phyloP scores from a whole-genome alignment of 1,284 basidiomycete genomes.

The Pseudozyma pruni region DNA sequence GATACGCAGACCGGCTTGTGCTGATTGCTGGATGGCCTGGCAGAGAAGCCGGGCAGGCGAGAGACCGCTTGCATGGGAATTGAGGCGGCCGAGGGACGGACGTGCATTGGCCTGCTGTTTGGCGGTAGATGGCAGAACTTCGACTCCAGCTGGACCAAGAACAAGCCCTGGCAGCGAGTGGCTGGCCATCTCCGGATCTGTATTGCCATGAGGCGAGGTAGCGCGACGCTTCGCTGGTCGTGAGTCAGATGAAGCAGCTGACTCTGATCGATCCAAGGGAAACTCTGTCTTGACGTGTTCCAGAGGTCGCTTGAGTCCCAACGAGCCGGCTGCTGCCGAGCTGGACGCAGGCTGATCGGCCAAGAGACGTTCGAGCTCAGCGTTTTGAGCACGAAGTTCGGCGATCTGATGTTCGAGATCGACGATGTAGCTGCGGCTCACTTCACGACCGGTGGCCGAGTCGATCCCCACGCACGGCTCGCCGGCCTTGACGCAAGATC shows the following conservation, averaged over 20 bases:
- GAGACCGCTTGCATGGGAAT: constrained; percentile 45
- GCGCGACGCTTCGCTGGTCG: constrained; percentile 26
- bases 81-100: constrained; percentile 27
- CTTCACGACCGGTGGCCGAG: constrained; percentile 47
- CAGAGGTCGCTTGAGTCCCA: constrained; percentile 28
- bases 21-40: constrained; percentile 50
- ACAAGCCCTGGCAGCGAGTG: constrained; percentile 25
- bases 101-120: neutral
- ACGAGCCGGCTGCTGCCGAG: constrained; percentile 4
- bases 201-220: constrained; percentile 12
- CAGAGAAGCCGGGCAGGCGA: constrained; percentile 47
- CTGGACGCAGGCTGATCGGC: constrained; percentile 9
- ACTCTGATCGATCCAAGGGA: constrained; percentile 22
- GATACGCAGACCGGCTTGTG: constrained; percentile 37
- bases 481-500: constrained; percentile 49
- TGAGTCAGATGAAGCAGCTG: constrained; percentile 11
- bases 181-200: neutral
- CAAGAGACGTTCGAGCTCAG: constrained; percentile 32
- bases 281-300: constrained; percentile 36
- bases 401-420: constrained; percentile 45
- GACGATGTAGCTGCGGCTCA: constrained; percentile 48
- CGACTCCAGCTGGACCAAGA: constrained; percentile 35
- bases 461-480: constrained; percentile 49
- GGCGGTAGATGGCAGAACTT: constrained; percentile 10
- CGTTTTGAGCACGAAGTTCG: constrained; percentile 38